Evolutionary conservation across 192 early-diverging fungal genomes (phyloP).

Genomic region (Coemansia sp.): DNA sequence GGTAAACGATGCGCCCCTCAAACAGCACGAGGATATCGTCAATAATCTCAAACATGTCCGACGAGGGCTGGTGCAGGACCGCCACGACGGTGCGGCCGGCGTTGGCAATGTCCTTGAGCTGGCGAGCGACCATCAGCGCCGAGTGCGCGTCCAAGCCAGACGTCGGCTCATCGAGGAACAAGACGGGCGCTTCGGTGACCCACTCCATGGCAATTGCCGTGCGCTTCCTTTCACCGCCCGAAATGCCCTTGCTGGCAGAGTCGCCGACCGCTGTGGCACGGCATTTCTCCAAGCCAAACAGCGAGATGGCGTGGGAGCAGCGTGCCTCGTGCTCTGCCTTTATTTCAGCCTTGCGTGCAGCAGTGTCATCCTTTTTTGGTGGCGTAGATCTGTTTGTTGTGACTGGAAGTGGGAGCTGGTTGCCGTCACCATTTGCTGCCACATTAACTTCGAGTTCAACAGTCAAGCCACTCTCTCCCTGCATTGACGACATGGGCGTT

Average conservation of each 20-base stretch:
- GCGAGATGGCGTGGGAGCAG: constrained; percentile 61
- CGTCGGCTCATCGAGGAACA: constrained; percentile 77
- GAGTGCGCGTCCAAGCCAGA: constrained; percentile 68
- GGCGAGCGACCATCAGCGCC: constrained; percentile 55
- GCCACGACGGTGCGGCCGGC: constrained; percentile 50
- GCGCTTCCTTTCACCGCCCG: constrained; percentile 76
- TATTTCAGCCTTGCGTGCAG: constrained; percentile 6
- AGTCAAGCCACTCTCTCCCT: background rate
- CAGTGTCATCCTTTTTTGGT: constrained; percentile 21
- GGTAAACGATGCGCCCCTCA: constrained; percentile 70
- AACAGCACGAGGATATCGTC: constrained; percentile 71
- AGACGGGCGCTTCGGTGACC: constrained; percentile 66
- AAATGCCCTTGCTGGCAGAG: constrained; percentile 65
- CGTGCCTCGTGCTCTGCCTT: constrained; percentile 25
- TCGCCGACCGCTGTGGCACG: constrained; percentile 71
- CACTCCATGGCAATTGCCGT: constrained; percentile 78
- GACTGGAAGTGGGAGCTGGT: constrained; percentile 29
- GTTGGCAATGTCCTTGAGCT: constrained; percentile 51
- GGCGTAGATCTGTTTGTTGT: background rate
- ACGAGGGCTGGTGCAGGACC: constrained; percentile 61
- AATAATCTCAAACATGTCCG: constrained; percentile 64
- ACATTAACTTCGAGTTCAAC: background rate
- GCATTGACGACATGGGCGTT: background rate
- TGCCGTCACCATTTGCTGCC: constrained; percentile 26
- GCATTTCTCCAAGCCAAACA: constrained; percentile 67